phyloP scores from a whole-genome alignment of 257 asterid species.

The Verbascum thapsus region DNA sequence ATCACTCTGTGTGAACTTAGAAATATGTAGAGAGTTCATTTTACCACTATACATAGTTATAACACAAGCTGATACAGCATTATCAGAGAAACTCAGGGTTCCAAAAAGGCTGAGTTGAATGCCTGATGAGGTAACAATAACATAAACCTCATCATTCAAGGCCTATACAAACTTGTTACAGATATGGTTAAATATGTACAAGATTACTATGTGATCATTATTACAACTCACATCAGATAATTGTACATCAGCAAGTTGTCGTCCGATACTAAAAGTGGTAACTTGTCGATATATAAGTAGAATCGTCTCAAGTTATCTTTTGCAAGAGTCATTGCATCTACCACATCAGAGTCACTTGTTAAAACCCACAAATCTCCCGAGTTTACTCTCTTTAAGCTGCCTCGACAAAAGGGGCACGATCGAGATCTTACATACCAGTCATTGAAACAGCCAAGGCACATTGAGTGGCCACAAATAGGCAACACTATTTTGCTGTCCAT shows the following conservation, averaged over 20 bases:
- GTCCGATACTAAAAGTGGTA: constrained; percentile 44
- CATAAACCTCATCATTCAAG: not conserved
- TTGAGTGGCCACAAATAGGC: constrained; percentile 66
- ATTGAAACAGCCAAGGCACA: constrained; percentile 57
- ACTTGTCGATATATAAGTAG: constrained; percentile 50
- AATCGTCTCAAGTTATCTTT: constrained; percentile 54
- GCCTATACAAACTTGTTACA: constrained; percentile 20
- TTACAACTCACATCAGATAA: constrained; percentile 43
- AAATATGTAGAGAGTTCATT: not conserved
- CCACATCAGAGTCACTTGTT: constrained; percentile 45
- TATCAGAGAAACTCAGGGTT: constrained; percentile 29
- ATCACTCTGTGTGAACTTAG: not conserved
- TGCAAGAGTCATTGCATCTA: constrained; percentile 48
- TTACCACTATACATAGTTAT: not conserved
- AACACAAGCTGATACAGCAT: constrained; percentile 4
- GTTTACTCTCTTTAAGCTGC: constrained; percentile 49
- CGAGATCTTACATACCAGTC: constrained; percentile 56
- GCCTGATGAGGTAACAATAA: constrained; percentile 10
- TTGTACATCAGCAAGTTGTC: constrained; percentile 48
- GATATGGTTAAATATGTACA: constrained; percentile 18
- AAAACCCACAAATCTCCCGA: constrained; percentile 61
- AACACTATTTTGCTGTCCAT: constrained; percentile 47
- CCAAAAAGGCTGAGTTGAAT: constrained; percentile 38
- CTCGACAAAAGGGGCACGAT: constrained; percentile 72
- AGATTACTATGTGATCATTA: not conserved